These are phyloP conservation scores for Entomortierella lignicola DNA, from an alignment of 192 early-diverging fungal species.

Conservation along the genomic window DNA sequence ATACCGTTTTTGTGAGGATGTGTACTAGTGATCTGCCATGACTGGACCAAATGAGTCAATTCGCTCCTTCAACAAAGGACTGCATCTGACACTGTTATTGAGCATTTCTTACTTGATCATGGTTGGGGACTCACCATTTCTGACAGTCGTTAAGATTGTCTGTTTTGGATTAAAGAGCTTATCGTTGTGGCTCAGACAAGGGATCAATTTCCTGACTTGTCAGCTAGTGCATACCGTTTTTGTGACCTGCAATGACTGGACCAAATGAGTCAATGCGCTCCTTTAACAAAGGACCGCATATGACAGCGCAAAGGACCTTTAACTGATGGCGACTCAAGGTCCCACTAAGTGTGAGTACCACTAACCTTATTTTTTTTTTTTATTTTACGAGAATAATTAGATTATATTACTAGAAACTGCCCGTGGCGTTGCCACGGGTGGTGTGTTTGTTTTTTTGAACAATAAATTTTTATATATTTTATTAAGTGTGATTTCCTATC, in stretches of 20 bases:
- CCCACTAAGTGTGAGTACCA: too few relatives aligned
- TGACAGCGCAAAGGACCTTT: slow-evolving; percentile 26
- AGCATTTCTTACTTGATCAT: too few relatives aligned
- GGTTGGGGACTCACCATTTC: slow-evolving; percentile 46
- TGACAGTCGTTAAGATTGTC: slow-evolving; percentile 12
- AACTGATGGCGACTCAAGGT: too few relatives aligned
- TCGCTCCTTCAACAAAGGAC: slow-evolving; percentile 46
- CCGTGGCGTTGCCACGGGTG: too few relatives aligned
- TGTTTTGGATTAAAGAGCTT: slow-evolving; percentile 43
- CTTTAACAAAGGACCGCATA: slow-evolving; percentile 44
- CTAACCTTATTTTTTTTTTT: too few relatives aligned
- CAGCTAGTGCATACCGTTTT: slow-evolving; percentile 27
- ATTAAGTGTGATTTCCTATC: too few relatives aligned
- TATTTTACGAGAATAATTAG: background rate
- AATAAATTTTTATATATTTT: too few relatives aligned
- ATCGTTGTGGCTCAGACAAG: slow-evolving; percentile 30
- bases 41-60: slow-evolving; percentile 41
- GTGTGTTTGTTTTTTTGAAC: too few relatives aligned
- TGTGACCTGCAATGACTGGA: too few relatives aligned
- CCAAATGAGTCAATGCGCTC: slow-evolving; percentile 41
- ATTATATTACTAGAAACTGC: too few relatives aligned
- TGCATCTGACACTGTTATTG: too few relatives aligned
- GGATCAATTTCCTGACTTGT: background rate
- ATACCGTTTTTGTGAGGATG: slow-evolving; percentile 23
- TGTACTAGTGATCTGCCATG: too few relatives aligned